Conservation (phyloP, 2,329 filamentous ascomycete genomes). For the Aspergillus neoniger region DNA sequence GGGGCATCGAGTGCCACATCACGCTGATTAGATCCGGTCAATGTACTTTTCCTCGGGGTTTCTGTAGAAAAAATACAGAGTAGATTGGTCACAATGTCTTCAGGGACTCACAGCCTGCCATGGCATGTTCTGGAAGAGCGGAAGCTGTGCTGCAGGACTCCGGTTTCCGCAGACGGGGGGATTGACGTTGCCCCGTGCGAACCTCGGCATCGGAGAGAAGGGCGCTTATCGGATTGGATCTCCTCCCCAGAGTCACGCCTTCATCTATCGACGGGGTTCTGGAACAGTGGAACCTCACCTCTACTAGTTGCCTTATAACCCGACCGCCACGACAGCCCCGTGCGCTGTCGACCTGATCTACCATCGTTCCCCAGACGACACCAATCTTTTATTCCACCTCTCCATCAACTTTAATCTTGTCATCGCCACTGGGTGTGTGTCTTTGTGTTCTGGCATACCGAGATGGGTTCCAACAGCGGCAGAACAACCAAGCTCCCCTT, state of each 20-base stretch:
- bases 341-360: conserved; percentile 4
- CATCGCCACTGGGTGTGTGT: neutral
- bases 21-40: neutral
- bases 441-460: conserved; percentile 14
- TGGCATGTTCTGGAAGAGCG: neutral
- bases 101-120: neutral
- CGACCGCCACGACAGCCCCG: conserved; percentile 7
- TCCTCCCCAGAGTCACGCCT: conserved; percentile 33
- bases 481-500: conserved; percentile 63
- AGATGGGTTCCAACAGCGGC: conserved; percentile 42
- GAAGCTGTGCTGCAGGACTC: neutral
- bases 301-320: conserved; percentile 17
- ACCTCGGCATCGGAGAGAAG: conserved; percentile 38
- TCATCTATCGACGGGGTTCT: conserved; percentile 34
- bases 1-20: neutral
- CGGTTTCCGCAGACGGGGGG: neutral
- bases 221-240: conserved; percentile 33
- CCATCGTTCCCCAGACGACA: neutral
- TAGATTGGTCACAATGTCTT: neutral
- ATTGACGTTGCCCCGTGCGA: conserved; percentile 15
- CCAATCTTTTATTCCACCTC: neutral
- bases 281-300: conserved; percentile 26
- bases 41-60: neutral
- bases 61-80: neutral
- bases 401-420: neutral